Evolutionary conservation across 106 monocot genomes (phyloP).

Genomic region (Apostasia ramifera): DNA sequence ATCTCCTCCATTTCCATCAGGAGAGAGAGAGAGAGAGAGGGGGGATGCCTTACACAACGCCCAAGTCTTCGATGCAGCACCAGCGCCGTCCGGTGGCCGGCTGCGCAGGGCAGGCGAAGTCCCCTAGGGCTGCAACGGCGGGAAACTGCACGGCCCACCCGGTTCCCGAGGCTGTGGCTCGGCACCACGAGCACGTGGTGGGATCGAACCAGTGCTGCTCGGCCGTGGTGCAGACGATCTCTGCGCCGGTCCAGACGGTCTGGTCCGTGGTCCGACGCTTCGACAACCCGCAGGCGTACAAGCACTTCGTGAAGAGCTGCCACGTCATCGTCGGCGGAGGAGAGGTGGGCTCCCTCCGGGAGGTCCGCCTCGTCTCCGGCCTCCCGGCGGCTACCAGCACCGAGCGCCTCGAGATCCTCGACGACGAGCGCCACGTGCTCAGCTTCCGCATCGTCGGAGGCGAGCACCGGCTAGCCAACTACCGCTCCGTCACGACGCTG

Average conservation of each 20-base stretch:
- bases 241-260: constrained; percentile 40
- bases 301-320: constrained; percentile 63
- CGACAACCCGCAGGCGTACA: constrained; percentile 63
- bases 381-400: constrained; percentile 51
- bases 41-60: neutral
- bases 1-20: neutral
- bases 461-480: constrained; percentile 53
- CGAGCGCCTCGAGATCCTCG: constrained; percentile 62
- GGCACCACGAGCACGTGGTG: constrained; percentile 36
- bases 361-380: constrained; percentile 50
- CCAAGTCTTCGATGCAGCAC: neutral
- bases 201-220: constrained; percentile 44
- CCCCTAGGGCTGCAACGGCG: neutral
- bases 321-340: constrained; percentile 29
- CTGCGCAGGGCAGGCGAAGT: neutral
- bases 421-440: constrained; percentile 55
- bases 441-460: constrained; percentile 66
- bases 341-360: constrained; percentile 51
- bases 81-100: neutral
- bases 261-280: constrained; percentile 65
- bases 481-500: constrained; percentile 59
- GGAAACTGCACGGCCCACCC: constrained; percentile 1
- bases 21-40: neutral
- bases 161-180: constrained; percentile 21
- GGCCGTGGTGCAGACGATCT: constrained; percentile 29